Conservation (phyloP, 257 asterid species). For the Rauvolfia tetraphylla region DNA sequence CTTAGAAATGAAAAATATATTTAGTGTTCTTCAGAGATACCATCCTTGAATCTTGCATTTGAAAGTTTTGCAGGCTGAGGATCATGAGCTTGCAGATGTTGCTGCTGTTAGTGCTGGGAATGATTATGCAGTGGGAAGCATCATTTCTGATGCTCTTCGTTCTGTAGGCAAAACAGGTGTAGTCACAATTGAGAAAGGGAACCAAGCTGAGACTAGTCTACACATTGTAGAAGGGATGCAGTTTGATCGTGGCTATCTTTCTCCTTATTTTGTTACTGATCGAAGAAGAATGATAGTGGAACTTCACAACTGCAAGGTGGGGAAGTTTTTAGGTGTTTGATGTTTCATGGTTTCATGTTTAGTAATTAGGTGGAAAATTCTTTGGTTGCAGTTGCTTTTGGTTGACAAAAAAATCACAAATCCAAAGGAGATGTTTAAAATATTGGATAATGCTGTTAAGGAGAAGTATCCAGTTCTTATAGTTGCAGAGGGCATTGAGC, state of each 20-base stretch:
- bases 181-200: constrained; percentile 69
- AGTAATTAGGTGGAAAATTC: constrained; percentile 11
- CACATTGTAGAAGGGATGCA: constrained; percentile 83
- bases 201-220: constrained; percentile 48
- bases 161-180: constrained; percentile 66
- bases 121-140: constrained; percentile 54
- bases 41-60: not conserved
- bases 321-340: constrained; percentile 7
- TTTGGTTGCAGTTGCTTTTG: constrained; percentile 62
- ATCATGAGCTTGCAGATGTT: constrained; percentile 69
- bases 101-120: constrained; percentile 96
- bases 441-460: constrained; percentile 72
- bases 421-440: constrained; percentile 66
- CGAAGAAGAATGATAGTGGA: constrained; percentile 61
- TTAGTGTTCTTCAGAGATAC: not conserved
- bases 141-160: constrained; percentile 65
- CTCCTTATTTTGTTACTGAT: constrained; percentile 82
- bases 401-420: constrained; percentile 70
- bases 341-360: constrained; percentile 4
- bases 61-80: constrained; percentile 55
- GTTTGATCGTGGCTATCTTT: constrained; percentile 80
- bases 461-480: constrained; percentile 73
- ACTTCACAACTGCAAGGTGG: constrained; percentile 78
- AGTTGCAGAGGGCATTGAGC: constrained; percentile 69
- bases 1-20: not conserved